Evolutionary conservation across 176 grass and related monocot species (phyloP), one percentile per base, ranked within the genome.

Genomic region (Leersia perrieri): DNA sequence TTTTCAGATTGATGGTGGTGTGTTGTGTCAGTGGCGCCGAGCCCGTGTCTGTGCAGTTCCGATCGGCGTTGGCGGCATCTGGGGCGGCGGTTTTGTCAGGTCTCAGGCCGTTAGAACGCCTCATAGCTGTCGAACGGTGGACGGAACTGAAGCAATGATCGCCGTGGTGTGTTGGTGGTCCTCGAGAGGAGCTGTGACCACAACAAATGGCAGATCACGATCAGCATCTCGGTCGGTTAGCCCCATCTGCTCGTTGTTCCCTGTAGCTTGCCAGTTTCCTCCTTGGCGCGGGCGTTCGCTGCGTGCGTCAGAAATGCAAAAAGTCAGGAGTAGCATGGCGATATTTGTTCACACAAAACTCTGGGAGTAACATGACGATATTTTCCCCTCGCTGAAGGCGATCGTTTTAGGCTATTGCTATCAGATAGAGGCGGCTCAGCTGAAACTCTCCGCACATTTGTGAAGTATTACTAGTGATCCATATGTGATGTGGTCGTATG

Each of bases 111-210:
- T 36, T 55, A 65, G 64, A 81, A 41, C 72, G 58, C 41, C 72
- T 29, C 57, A 40, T 25, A 81, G 77, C 82, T 89, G 82, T 89
- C 87, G 33, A 89, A 53, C 71, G 47, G 65, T 72, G 82, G 87
- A 70, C 69, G 75, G 34, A 45, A 44, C 39, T 35, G n/a, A 40
- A 57, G 70, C 77, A 65, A 85, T 77, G 73, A 60, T 89, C 55
- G n/a, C 31, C 4, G 7, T 63, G 26, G 41, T 16, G 31, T 29
- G 27, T 33, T 28, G 39, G 81, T 80, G 84, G 76, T 74, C 84
- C 76, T 32, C 6, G 20, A 9, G 27, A 9, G 53, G 27, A 9
- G 53, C 5, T 8, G 53, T 58, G 53, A 57, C 33, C 75, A 71
- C 3, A 33, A 67, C 42, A 60, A 23, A 73, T 20, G 86, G 44